Conservation (phyloP, 768 basidiomycete species). For the Galerina marginata region DNA sequence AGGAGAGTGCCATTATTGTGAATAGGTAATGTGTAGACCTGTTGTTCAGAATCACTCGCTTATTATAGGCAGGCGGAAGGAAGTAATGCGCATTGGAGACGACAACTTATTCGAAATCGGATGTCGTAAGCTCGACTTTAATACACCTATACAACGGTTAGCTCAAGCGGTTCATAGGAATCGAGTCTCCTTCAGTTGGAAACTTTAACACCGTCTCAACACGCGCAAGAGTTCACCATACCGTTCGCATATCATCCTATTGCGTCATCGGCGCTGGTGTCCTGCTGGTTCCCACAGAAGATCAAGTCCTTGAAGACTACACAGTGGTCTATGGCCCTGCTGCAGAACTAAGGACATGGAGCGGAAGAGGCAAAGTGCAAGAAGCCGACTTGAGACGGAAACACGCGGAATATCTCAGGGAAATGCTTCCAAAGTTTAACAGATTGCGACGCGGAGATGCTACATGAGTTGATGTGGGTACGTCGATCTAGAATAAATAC, state of each 20-base stretch:
- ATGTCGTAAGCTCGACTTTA: constrained; percentile 65
- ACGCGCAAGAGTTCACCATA: constrained; percentile 82
- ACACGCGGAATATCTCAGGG: constrained; percentile 89
- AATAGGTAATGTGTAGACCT: constrained; percentile 60
- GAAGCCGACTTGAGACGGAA: constrained; percentile 85
- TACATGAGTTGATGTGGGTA: constrained; percentile 31
- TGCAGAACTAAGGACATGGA: constrained; percentile 81
- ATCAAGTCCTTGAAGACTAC: constrained; percentile 80
- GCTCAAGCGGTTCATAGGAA: constrained; percentile 53
- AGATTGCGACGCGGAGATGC: constrained; percentile 67
- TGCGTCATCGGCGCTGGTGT: constrained; percentile 86
- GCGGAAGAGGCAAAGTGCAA: constrained; percentile 82
- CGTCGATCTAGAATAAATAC: constrained; percentile 8
- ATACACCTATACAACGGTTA: neutral
- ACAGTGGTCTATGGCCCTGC: constrained; percentile 84
- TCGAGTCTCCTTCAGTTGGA: constrained; percentile 87
- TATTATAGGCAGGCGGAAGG: constrained; percentile 58
- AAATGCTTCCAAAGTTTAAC: constrained; percentile 92
- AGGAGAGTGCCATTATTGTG: constrained; percentile 89
- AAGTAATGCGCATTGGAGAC: constrained; percentile 92
- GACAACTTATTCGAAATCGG: constrained; percentile 95
- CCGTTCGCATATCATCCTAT: constrained; percentile 76
- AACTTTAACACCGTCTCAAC: constrained; percentile 88
- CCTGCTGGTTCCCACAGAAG: constrained; percentile 77
- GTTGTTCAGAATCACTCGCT: neutral